phyloP scores from a whole-genome alignment of 306 rosid species.

The Casuarina cunninghamiana region DNA sequence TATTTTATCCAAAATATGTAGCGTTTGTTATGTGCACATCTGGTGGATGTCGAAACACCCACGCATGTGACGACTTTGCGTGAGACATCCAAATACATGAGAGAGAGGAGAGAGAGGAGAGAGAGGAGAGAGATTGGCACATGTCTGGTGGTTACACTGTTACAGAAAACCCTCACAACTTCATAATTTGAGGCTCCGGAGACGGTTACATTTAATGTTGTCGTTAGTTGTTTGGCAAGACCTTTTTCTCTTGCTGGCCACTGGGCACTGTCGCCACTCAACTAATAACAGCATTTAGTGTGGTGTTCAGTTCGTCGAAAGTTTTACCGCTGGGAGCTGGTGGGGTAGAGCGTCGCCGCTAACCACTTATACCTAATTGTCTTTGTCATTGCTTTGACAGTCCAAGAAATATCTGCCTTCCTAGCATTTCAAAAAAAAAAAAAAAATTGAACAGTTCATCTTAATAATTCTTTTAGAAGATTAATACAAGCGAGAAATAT shows the following conservation, averaged over 20 bases:
- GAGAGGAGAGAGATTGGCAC: slow-evolving; percentile 19
- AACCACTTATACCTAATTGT: neutral
- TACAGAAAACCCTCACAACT: neutral
- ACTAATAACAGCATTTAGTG: neutral
- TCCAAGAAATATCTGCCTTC: too few species aligned
- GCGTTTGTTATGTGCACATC: slow-evolving; percentile 8
- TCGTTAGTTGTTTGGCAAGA: neutral
- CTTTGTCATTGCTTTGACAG: neutral
- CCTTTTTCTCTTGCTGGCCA: neutral
- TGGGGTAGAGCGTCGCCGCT: neutral
- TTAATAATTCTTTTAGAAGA: too few species aligned
- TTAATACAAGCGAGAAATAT: too few species aligned
- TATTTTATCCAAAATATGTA: neutral
- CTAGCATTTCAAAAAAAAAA: too few species aligned
- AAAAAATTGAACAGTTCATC: too few species aligned
- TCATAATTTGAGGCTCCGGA: neutral
- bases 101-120: neutral
- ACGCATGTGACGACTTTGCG: slow-evolving; percentile 15
- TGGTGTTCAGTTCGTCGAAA: neutral
- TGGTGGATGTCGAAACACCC: slow-evolving; percentile 13
- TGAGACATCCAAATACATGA: neutral
- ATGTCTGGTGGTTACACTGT: slow-evolving; percentile 26
- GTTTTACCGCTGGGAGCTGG: too few species aligned
- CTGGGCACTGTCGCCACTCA: neutral
- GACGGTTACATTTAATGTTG: slow-evolving; percentile 13